Percentiles rank a stretch among this genome's conserved stretches.
Conservation (phyloP, 139 green algal genomes). For the Picochlorum sp. region DNA sequence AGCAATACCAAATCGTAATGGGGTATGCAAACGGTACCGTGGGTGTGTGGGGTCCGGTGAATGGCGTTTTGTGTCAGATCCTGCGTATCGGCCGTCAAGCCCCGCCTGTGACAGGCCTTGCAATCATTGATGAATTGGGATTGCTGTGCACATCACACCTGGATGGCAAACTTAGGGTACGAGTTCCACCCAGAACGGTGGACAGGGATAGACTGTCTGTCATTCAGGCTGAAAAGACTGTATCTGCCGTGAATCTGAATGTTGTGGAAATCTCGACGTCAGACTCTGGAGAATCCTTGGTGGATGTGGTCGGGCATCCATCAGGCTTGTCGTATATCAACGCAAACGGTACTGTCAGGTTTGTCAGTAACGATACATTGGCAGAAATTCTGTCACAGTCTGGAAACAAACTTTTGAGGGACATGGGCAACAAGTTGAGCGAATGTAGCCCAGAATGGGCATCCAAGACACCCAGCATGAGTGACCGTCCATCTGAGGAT, state of each 20-base stretch:
- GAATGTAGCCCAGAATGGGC: neutral
- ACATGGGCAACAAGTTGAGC: neutral
- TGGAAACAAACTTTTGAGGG: neutral
- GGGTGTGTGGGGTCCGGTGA: constrained; percentile 25
- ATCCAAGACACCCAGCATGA: neutral
- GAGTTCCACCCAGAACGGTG: constrained; percentile 10
- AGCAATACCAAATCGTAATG: constrained; percentile 37
- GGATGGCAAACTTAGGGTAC: constrained; percentile 31
- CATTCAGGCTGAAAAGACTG: neutral
- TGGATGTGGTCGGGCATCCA: neutral
- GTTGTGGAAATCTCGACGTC: neutral
- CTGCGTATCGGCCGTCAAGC: constrained; percentile 19
- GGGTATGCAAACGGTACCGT: constrained; percentile 29
- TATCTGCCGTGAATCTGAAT: constrained; percentile 3
- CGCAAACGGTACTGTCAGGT: neutral
- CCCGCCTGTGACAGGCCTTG: constrained; percentile 17
- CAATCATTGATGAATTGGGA: constrained; percentile 31
- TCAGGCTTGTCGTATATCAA: neutral
- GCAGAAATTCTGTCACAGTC: neutral
- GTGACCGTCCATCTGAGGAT: neutral
- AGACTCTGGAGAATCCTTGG: neutral
- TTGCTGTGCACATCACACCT: constrained; percentile 29
- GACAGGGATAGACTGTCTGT: neutral
- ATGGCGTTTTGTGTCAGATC: constrained; percentile 16
- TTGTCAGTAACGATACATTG: neutral